phyloP scores from a whole-genome alignment of 164 flowering plant genomes.

The Akebia trifoliata region DNA sequence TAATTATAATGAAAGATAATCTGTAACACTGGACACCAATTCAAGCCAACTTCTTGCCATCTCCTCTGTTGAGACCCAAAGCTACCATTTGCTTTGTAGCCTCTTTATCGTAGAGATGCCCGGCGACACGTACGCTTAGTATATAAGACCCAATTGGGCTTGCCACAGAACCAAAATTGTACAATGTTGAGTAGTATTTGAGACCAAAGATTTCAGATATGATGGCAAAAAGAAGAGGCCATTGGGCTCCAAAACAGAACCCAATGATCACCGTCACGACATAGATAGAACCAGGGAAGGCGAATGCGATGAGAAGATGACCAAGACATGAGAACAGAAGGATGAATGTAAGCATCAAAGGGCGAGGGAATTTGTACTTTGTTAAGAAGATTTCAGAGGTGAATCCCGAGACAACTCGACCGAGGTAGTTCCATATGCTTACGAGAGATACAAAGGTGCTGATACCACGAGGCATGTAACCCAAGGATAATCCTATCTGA shows the following conservation, averaged over 20 bases:
- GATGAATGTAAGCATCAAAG: conserved; percentile 40
- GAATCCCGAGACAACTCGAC: conserved; percentile 47
- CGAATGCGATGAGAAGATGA: conserved; percentile 55
- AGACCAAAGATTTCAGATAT: conserved; percentile 67
- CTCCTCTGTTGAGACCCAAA: conserved; percentile 13
- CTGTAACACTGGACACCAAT: conserved; percentile 34
- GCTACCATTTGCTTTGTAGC: conserved; percentile 33
- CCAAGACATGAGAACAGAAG: conserved; percentile 44
- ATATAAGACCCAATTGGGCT: conserved; percentile 57
- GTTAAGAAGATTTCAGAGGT: conserved; percentile 39
- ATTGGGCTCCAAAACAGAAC: conserved; percentile 53
- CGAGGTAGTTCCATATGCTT: conserved; percentile 62
- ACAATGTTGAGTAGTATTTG: conserved; percentile 58
- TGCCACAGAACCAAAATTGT: conserved; percentile 46
- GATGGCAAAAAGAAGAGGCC: conserved; percentile 48
- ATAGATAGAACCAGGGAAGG: conserved; percentile 38
- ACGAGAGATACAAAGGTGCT: conserved; percentile 57
- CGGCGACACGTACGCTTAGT: conserved; percentile 49
- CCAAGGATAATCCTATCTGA: conserved; percentile 53
- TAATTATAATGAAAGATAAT: conserved; percentile 37
- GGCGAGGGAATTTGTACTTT: conserved; percentile 49
- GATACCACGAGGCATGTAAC: conserved; percentile 32
- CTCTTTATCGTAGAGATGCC: conserved; percentile 44
- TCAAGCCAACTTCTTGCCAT: conserved; percentile 36
- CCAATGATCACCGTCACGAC: conserved; percentile 52